These are phyloP conservation scores for Trichoderma guizhouense DNA, from an alignment of 2,329 filamentous ascomycete species.

Conservation along the genomic window DNA sequence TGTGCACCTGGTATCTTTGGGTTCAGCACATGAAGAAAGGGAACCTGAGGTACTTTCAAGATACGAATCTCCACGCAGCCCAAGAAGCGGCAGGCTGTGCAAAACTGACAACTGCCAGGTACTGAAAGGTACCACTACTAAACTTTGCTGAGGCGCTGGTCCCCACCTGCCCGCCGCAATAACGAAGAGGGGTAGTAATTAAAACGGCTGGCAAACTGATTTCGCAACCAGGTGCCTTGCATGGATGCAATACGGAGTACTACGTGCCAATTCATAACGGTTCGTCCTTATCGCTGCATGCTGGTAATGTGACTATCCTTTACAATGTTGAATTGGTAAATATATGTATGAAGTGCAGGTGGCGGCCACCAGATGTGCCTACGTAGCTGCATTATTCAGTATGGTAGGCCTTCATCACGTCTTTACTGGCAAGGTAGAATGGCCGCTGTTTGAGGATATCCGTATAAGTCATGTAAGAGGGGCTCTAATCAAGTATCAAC, in stretches of 20 bases:
- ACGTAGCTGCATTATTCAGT: background rate
- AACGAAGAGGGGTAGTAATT: background rate
- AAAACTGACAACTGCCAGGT: background rate
- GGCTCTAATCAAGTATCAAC: background rate
- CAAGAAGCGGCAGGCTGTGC: background rate
- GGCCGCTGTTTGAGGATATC: background rate
- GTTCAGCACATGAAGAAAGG: background rate
- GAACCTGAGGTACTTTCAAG: background rate
- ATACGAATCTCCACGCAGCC: background rate
- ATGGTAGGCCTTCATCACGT: background rate
- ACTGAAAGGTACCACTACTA: background rate
- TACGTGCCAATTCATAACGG: background rate
- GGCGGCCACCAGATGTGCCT: background rate
- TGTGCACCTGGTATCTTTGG: background rate
- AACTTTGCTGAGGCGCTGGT: background rate
- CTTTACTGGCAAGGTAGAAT: background rate
- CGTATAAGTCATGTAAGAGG: background rate
- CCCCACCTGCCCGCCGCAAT: background rate
- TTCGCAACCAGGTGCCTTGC: conserved; percentile 3
- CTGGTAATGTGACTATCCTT: background rate
- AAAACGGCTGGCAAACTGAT: background rate
- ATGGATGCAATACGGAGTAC: background rate
- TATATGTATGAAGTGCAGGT: background rate
- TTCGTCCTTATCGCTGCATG: background rate
- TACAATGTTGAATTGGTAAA: background rate